Base-by-base conservation (phyloP, 2,329 filamentous ascomycete genomes). In the Fusarium luffae region DNA sequence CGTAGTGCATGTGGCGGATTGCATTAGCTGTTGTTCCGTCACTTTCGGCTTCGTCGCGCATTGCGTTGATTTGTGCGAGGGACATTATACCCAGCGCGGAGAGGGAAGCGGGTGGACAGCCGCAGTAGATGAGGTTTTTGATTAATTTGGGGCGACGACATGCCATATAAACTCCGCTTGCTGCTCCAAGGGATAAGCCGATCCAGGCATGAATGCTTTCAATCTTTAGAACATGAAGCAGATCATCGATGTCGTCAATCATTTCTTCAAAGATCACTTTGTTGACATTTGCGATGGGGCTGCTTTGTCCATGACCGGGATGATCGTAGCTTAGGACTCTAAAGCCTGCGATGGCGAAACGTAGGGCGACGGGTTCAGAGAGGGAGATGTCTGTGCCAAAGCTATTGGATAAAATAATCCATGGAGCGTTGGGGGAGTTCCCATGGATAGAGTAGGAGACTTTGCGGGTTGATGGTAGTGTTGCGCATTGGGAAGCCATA, bases 291-390 rank as follows among this genome's bases (percentile, higher is more conserved):
- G 27, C 7, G 0, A 62, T 9, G 1, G 57, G 23, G 19, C 46
- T 62, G 25, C 59, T 54, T 13, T 46, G 30, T 2, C 46, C 57
- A 3, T 62, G 59, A 0, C 59, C 59, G 0, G 57, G 59, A 19
- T 62, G 59, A 25, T 62, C 57, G 28, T 62, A 62, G 14, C 57
- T 62, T 1, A 62, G n/a, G 2, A 62, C 32, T 4, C 40, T 37
- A n/a, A 54, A 62, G 2, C 57, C 47, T 13, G 21, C 19, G 0
- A 27, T 5, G 2, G 32, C 47, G 13, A 63, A 23, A 3, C 32
- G 58, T 2, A 47, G 32, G 0, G 47, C 59, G 4, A 63, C 23
- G 0, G 58, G 32, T 0, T 55, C 10, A 1, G 51, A 63, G 7
- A 63, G 16, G 5, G 32, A 28, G 2, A n/a, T 54, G 4, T 63